Evolutionary conservation across 768 basidiomycete species (phyloP).

Genomic region (Lyophyllum atratum): DNA sequence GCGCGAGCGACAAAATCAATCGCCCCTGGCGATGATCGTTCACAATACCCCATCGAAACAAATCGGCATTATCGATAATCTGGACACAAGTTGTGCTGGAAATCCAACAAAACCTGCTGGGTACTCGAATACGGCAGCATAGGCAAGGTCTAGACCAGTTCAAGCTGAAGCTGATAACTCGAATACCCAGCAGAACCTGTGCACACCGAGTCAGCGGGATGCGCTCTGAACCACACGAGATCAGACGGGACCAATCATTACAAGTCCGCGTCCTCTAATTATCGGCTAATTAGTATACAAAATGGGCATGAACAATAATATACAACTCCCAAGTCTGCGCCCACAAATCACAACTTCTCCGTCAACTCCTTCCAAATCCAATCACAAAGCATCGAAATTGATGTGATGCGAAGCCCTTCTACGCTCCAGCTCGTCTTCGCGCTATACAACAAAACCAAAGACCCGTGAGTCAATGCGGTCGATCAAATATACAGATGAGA

Average conservation of each 20-base stretch:
- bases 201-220: no score
- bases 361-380: neutral
- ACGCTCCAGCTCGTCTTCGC: slow-evolving; percentile 92
- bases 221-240: no score
- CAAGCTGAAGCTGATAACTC: no score
- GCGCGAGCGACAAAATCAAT: neutral
- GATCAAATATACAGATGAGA: neutral
- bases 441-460: slow-evolving; percentile 40
- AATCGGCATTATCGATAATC: neutral
- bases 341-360: neutral
- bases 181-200: no score
- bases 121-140: no score
- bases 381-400: slow-evolving; percentile 92
- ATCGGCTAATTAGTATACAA: slow-evolving; percentile 13
- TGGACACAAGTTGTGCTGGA: no score
- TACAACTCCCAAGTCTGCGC: neutral
- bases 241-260: neutral
- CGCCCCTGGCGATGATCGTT: neutral
- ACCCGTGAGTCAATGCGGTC: slow-evolving; percentile 5
- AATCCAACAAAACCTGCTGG: no score
- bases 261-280: slow-evolving; percentile 6
- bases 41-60: neutral
- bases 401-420: slow-evolving; percentile 91
- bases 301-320: slow-evolving; percentile 13
- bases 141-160: no score